Evolutionary conservation across 1,284 basidiomycete genomes (phyloP), one percentile per base, ranked within the genome.

Genomic region (Ustilago loliicola): DNA sequence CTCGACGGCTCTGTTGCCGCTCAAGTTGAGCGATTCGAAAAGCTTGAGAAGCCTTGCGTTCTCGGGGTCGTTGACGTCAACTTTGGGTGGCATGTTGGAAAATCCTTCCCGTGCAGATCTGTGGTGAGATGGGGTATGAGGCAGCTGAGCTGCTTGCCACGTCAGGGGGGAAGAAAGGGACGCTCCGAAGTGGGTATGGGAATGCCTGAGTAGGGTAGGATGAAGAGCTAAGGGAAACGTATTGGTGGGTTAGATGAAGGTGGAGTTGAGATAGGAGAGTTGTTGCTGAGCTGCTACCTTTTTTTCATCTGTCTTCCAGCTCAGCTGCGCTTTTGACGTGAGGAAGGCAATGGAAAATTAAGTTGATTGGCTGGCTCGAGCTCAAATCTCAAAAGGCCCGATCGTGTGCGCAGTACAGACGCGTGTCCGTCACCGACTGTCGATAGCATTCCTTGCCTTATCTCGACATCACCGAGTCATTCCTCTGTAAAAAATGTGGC

Each of bases 1-100:
- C 50, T 98, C 95, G 25, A 90, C 89, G 0, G 95, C 93, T 85
- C 94, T 94, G 66, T 92, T 89, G 64, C 91, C 90, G 54, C 91
- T 90, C 57, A 97, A 89, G 29, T 94, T 94, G 69, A 96, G 92
- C 45, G 91, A 90, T 85, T 91, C 90, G 89, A 96, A 95, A 48
- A 93, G 89, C 38, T 89, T 83, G 58, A 93, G 89, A 63, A 92
- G 89, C 54, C 87, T 81, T 6, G 86, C 87, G 62, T 88, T 87
- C 50, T 87, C 88, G 27, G 89, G 89, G 66, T 88, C 85, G 54
- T 85, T 87, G 25, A 88, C 87, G 82, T 89, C 88, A 72, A 89
- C 88, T 83, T 89, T 90, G 61, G 88, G 88, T 36, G 89, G 85
- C 89, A 90, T 89, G 7, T n/a, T 70, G 56, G 45, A 48, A 19